Base-by-base conservation (phyloP, 129 eudicot species). In the Logfia minima region DNA sequence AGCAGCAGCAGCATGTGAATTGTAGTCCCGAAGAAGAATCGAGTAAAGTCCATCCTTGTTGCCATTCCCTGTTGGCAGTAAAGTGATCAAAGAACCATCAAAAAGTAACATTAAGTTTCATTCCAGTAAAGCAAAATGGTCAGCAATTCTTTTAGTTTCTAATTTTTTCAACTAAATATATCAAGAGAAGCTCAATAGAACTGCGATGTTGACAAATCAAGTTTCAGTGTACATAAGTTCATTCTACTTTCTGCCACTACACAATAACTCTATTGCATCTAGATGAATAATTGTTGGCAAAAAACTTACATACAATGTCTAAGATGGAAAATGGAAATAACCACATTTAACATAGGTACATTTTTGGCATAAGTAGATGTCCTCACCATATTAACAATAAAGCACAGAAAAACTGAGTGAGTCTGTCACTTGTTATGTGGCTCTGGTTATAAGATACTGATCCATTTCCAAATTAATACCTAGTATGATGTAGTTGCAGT, bases 11-110 rank as follows among this genome's bases (percentile, higher is more conserved):
- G 97, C 97, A 92, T 95, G 92, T 75, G 97, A 71, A 75, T 81
- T 84, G 82, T 91, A 95, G 85, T 95, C 99, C 82, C 97, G 88
- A 61, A 95, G 89, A 83, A 95, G 99, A 85, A 95, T 86, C 0
- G 99, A 88, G 85, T 89, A 95, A 61, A 95, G 88, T 34, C 99
- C 99, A 77, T 86, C 92, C 79, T 92, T 95, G 72, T 95, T 95
- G 41, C 99, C 99, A 72, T 95, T 95, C 61, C 99, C 99, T 94
- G 87, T 81, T 75, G 18, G 61, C 43, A 71, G 21, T 45, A 16
- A 52, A 16, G 21, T 53, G 32, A 18, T 73, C 55, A 13, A 43
- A 73, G 66, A 64, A 72, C 66, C 29, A 72, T 37, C 10, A 26
- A 17, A 8, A 52, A 53, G 55, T 29, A 53, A 53, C 23, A 53